phyloP scores from a whole-genome alignment of 352 stramenopile genomes.

The Hyaloperonospora brassicae region DNA sequence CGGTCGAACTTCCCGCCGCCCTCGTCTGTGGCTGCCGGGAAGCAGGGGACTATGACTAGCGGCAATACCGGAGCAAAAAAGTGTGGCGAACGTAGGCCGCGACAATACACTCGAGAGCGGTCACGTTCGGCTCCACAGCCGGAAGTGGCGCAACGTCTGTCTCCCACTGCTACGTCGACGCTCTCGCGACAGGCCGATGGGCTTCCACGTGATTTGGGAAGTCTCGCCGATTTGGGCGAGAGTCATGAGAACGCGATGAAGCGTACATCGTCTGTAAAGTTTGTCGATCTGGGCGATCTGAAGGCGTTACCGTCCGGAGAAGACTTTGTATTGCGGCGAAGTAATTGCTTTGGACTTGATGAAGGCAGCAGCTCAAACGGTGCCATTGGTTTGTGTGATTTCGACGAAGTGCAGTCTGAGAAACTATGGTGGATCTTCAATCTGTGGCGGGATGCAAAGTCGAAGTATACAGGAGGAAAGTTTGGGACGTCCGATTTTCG shows the following conservation, averaged over 20 bases:
- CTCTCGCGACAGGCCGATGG: slow-evolving; percentile 12
- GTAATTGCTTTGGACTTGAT: slow-evolving; percentile 27
- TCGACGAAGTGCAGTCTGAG: slow-evolving; percentile 76
- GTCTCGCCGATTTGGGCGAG: slow-evolving; percentile 16
- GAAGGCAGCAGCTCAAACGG: slow-evolving; percentile 47
- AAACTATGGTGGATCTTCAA: slow-evolving; percentile 82
- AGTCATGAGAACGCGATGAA: slow-evolving; percentile 20
- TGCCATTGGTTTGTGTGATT: slow-evolving; percentile 63
- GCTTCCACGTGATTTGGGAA: slow-evolving; percentile 13
- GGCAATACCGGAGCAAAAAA: slow-evolving; percentile 13
- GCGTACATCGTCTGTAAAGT: slow-evolving; percentile 30
- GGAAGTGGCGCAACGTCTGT: slow-evolving; percentile 12
- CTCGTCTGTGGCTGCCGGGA: slow-evolving; percentile 9
- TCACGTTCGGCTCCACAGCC: slow-evolving; percentile 56
- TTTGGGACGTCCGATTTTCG: slow-evolving; percentile 58
- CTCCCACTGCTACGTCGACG: slow-evolving; percentile 9
- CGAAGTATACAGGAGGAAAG: slow-evolving; percentile 67
- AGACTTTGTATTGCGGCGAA: slow-evolving; percentile 23
- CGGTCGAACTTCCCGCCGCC: slow-evolving; percentile 29
- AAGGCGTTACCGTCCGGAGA: slow-evolving; percentile 29
- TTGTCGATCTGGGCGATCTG: slow-evolving; percentile 61
- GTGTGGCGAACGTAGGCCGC: slow-evolving; percentile 22
- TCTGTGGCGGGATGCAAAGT: slow-evolving; percentile 48
- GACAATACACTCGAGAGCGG: slow-evolving; percentile 34
- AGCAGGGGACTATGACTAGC: slow-evolving; percentile 5